A percentile compares a stretch with the other conserved stretches of the same genome.
phyloP scores from a whole-genome alignment of 2,329 filamentous ascomycete genomes.

The Ophiostoma angusticollis region DNA sequence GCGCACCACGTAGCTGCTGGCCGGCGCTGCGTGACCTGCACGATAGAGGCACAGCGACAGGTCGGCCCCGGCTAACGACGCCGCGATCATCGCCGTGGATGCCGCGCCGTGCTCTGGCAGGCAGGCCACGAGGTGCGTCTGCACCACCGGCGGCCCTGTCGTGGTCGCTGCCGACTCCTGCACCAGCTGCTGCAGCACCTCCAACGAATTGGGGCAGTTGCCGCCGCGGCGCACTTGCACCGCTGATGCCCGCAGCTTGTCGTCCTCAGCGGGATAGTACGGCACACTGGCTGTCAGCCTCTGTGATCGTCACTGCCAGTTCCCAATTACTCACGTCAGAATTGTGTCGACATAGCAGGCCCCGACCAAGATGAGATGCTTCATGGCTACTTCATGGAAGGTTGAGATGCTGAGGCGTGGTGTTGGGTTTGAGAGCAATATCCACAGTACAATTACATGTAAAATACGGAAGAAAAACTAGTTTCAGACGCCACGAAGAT shows the following conservation, averaged over 20 bases:
- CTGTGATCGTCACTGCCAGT: not conserved
- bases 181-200: constrained; percentile 55
- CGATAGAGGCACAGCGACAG: constrained; percentile 44
- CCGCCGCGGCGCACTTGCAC: constrained; percentile 52
- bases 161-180: not conserved
- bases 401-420: no score
- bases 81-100: constrained; percentile 35
- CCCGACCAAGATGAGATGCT: constrained; percentile 50
- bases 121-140: constrained; percentile 33
- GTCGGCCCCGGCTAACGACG: constrained; percentile 18
- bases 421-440: no score
- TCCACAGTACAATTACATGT: no score
- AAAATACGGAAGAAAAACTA: no score
- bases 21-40: constrained; percentile 38
- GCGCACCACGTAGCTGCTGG: constrained; percentile 57
- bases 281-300: constrained; percentile 38
- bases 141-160: constrained; percentile 10
- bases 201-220: constrained; percentile 59
- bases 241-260: constrained; percentile 53
- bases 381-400: no score
- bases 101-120: constrained; percentile 41
- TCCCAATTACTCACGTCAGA: constrained; percentile 37
- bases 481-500: no score
- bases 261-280: constrained; percentile 56
- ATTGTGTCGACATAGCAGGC: constrained; percentile 63